Percentiles rank a stretch among this genome's conserved stretches.
These are phyloP conservation scores for Magnolia sinica DNA, from an alignment of 164 flowering plant species.

Conservation along the genomic window DNA sequence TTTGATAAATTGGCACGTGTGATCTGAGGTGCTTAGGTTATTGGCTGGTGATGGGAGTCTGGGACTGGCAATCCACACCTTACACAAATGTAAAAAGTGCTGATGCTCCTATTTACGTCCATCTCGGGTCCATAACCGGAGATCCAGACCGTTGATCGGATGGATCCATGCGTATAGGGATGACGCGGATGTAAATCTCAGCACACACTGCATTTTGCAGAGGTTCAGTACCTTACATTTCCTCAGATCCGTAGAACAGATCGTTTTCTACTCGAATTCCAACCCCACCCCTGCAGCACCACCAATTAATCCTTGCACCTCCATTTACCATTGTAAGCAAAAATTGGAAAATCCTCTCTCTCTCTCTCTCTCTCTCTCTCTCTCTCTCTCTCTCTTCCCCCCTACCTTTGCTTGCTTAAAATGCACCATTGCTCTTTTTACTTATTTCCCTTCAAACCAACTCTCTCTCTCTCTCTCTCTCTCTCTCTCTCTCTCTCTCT, in stretches of 20 bases:
- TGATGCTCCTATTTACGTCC: no score
- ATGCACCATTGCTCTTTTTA: neutral
- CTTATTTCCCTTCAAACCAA: constrained; percentile 6
- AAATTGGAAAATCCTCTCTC: neutral
- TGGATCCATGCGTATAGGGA: neutral
- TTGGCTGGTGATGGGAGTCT: no score
- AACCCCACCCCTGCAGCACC: constrained; percentile 35
- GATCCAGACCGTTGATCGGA: neutral
- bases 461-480: constrained; percentile 15
- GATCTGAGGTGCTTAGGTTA: no score
- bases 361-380: constrained; percentile 12
- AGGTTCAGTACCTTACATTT: neutral
- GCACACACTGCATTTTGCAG: neutral
- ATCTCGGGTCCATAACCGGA: neutral
- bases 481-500: no score
- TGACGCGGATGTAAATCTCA: neutral
- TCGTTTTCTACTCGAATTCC: constrained; percentile 41
- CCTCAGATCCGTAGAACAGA: neutral
- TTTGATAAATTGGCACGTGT: no score
- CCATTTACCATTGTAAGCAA: constrained; percentile 1
- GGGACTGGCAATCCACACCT: no score
- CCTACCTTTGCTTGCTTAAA: neutral
- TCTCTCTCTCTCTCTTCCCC: no score
- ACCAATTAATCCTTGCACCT: constrained; percentile 19
- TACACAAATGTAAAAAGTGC: no score